These are phyloP conservation scores for Colletotrichum cordylinicola DNA, from an alignment of 2,329 filamentous ascomycete species.

Conservation along the genomic window DNA sequence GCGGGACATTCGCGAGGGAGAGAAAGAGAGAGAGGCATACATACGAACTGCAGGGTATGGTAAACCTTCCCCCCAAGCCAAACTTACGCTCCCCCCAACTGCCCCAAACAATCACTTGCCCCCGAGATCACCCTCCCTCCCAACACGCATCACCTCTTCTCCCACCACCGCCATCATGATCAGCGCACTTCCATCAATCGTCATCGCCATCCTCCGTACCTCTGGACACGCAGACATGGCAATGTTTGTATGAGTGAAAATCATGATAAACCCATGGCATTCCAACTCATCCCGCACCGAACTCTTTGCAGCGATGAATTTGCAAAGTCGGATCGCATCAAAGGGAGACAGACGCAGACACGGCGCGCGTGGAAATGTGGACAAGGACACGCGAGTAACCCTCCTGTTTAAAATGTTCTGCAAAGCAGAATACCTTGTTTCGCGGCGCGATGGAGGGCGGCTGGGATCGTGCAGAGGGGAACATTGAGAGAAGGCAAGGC, in stretches of 20 bases:
- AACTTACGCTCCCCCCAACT: conserved; percentile 2
- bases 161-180: background rate
- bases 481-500: background rate
- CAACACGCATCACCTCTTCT: background rate
- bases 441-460: conserved; percentile 15
- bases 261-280: conserved; percentile 17
- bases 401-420: conserved; percentile 23
- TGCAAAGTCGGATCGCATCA: conserved; percentile 21
- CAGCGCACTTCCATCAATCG: background rate
- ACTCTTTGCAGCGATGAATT: conserved; percentile 21
- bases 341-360: conserved; percentile 3
- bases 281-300: conserved; percentile 18
- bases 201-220: background rate
- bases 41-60: conserved; percentile 22
- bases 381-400: conserved; percentile 23
- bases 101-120: background rate
- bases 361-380: conserved; percentile 18
- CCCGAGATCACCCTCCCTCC: background rate
- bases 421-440: conserved; percentile 20
- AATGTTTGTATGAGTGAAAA: conserved; percentile 22
- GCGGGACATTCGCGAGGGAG: background rate
- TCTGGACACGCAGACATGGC: conserved; percentile 10
- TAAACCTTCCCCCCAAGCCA: conserved; percentile 18
- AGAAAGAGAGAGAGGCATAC: background rate
- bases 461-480: background rate